Evolutionary conservation across 202 grass and related monocot species (phyloP).

Genomic region (Schoenoplectus triqueter): DNA sequence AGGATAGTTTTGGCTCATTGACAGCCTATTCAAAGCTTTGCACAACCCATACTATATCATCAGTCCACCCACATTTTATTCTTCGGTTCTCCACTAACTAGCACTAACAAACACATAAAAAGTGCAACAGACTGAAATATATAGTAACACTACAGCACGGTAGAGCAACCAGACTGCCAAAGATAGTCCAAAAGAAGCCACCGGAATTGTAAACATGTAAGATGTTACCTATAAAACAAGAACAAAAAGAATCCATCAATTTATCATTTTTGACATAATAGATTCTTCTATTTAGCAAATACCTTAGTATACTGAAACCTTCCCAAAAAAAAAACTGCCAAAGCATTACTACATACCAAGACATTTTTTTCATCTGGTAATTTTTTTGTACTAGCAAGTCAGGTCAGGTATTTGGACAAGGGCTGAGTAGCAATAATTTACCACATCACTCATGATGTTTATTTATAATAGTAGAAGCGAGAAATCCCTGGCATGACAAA

Average conservation of each 20-base stretch:
- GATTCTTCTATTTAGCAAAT: not conserved
- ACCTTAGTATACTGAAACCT: not conserved
- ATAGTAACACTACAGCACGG: not conserved
- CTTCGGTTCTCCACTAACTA: not conserved
- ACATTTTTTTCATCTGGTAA: not conserved
- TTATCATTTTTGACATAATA: not conserved
- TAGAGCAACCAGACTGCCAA: not conserved
- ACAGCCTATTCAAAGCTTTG: too few species aligned
- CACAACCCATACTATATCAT: too few species aligned
- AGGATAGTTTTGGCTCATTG: too few species aligned
- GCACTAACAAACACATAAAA: not conserved
- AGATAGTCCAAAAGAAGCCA: not conserved
- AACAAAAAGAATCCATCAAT: conserved; percentile 2
- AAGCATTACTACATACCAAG: not conserved
- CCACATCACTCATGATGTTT: not conserved
- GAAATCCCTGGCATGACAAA: not conserved
- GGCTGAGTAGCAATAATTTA: not conserved
- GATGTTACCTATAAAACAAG: conserved; percentile 1
- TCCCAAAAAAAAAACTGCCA: not conserved
- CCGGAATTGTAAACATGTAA: not conserved
- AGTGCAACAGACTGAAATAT: not conserved
- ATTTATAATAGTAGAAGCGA: not conserved
- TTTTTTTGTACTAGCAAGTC: not conserved
- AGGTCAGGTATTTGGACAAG: not conserved
- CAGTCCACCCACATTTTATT: too few species aligned